Evolutionary conservation across 1,284 basidiomycete species (phyloP).

Genomic region (Boletus hoseneyae): DNA sequence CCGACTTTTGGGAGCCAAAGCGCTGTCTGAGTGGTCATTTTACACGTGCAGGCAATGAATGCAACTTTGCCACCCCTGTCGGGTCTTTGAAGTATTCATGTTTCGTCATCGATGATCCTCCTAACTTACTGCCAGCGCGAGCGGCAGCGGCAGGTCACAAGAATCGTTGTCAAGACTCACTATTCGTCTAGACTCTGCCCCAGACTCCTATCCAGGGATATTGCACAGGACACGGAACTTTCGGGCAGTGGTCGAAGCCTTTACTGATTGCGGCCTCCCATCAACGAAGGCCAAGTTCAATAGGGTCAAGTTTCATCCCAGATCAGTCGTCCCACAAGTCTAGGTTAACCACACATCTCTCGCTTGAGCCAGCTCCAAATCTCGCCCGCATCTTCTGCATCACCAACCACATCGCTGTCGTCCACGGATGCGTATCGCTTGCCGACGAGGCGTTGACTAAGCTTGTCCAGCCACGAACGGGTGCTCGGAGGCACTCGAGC

Average conservation of each 20-base stretch:
- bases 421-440: constrained; percentile 49
- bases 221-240: too few relatives aligned
- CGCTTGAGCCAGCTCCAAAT: constrained; percentile 26
- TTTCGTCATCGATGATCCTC: too few relatives aligned
- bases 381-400: constrained; percentile 2
- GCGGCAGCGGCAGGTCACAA: too few relatives aligned
- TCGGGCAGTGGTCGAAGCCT: too few relatives aligned
- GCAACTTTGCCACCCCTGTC: too few relatives aligned
- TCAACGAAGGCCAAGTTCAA: not conserved
- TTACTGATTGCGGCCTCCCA: too few relatives aligned
- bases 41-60: not conserved
- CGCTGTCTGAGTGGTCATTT: constrained; percentile 15
- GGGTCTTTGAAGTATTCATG: too few relatives aligned
- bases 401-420: constrained; percentile 20
- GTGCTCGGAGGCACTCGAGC: constrained; percentile 8
- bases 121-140: too few relatives aligned
- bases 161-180: too few relatives aligned
- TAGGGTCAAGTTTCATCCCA: not conserved
- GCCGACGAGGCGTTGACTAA: constrained; percentile 36
- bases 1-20: constrained; percentile 16
- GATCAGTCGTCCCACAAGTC: not conserved
- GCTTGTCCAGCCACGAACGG: constrained; percentile 17
- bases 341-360: constrained; percentile 18
- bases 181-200: too few relatives aligned
- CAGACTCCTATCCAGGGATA: too few relatives aligned